Base-by-base conservation (phyloP, 2,329 filamentous ascomycete species). In the Cytospora schulzeri region DNA sequence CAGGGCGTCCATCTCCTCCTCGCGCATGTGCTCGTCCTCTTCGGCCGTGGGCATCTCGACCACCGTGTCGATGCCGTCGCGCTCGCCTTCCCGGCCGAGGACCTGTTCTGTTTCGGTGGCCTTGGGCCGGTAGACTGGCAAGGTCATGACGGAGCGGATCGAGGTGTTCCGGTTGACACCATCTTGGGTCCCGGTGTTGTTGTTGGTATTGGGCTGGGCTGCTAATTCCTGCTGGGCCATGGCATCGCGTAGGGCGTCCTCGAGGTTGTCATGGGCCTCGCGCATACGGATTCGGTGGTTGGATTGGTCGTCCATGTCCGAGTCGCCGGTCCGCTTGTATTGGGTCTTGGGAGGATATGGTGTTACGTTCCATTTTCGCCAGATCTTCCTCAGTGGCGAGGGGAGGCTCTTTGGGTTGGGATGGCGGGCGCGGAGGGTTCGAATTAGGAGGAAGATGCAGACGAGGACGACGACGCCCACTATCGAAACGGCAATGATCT, bases 1-100 rank as follows among this genome's bases (percentile, higher is more conserved):
- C 50, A 98, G 77, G 0, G 91, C 87, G 67, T 95, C 91, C 95
- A 98, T 98, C 75, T 97, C 92, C 31, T 92, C 87, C 68, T 98
- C 93, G 15, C 95, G 85, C 60, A 92, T 80, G 2, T 79, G 77
- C 74, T 96, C 92, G 69, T 96, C 88, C 61, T 93, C 90, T 59
- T 96, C 91, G 11, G 81, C 84, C 0, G 90, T 92, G 0, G 93
- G 93, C 69, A 91, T 87, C 75, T 97, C 93, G 15, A 98, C 79
- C 0, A 99, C 93, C 4, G 91, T 86, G 71, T 99, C 95, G 70
- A 99, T 92, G 9, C 95, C 95, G 60, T 85, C 94, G 66, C 95
- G 85, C 74, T 99, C 95, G 57, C 95, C 95, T 76, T 96, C 95
- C 6, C 93, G 86, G 9, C 88, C 95, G 56, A 98, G 82, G 1